phyloP scores from a whole-genome alignment of 345 rosid genomes.

The Eucalyptus marginata region DNA sequence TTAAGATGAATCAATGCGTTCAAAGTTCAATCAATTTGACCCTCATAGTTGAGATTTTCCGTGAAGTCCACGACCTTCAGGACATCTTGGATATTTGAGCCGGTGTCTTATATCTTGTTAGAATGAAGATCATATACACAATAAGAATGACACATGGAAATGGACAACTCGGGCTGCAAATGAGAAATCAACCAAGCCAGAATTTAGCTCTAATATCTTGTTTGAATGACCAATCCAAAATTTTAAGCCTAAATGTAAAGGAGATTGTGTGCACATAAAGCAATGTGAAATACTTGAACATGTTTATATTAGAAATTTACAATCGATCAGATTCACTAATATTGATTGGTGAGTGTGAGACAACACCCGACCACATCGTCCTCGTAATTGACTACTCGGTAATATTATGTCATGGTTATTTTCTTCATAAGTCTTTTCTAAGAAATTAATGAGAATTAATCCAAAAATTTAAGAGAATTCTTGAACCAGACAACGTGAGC shows the following conservation, averaged over 20 bases:
- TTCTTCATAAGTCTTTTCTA: neutral
- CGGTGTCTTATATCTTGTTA: neutral
- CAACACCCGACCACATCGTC: neutral
- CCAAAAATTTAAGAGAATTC: too few species aligned
- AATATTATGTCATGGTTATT: neutral
- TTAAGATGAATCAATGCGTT: too few species aligned
- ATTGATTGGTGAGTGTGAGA: neutral
- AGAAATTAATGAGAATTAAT: too few species aligned
- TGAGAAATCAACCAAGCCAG: neutral
- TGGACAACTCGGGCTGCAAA: neutral
- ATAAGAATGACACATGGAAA: neutral
- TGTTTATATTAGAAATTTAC: neutral
- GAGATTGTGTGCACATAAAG: too few species aligned
- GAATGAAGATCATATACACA: neutral
- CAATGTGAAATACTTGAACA: too few species aligned
- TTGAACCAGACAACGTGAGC: too few species aligned
- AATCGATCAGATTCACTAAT: neutral
- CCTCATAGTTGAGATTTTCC: too few species aligned
- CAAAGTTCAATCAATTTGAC: too few species aligned
- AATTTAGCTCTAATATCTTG: neutral
- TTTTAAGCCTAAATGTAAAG: neutral
- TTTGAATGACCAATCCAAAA: neutral
- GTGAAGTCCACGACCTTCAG: too few species aligned
- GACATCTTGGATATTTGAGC: too few species aligned
- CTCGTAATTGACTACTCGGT: neutral